Evolutionary conservation across 192 early-diverging fungal species (phyloP).

Genomic region (Coemansia sp.): DNA sequence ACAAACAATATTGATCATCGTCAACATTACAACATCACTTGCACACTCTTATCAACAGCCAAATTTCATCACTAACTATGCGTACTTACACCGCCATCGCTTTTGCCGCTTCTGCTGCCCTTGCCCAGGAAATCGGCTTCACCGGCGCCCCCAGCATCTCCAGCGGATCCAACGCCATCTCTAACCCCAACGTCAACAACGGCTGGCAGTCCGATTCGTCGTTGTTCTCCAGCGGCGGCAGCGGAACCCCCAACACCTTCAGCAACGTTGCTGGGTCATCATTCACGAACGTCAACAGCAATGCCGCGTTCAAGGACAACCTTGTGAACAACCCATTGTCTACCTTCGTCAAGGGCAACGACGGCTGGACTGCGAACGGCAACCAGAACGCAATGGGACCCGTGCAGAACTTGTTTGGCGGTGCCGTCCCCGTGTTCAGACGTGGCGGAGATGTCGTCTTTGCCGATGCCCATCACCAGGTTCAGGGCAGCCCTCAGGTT

Average conservation of each 20-base stretch:
- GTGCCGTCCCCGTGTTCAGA: slow-evolving; percentile 14
- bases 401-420: slow-evolving; percentile 47
- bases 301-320: slow-evolving; percentile 50
- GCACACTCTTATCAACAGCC: neutral
- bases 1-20: neutral
- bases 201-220: slow-evolving; percentile 49
- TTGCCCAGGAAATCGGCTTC: slow-evolving; percentile 48
- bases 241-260: slow-evolving; percentile 29
- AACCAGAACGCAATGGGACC: slow-evolving; percentile 45
- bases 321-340: slow-evolving; percentile 49
- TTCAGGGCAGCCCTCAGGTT: slow-evolving; percentile 4
- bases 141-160: slow-evolving; percentile 33
- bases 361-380: slow-evolving; percentile 54
- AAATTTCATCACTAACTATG: slow-evolving; percentile 17
- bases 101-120: slow-evolving; percentile 27
- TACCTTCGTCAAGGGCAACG: slow-evolving; percentile 40
- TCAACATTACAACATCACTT: neutral
- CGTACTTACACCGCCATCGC: slow-evolving; percentile 39
- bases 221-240: slow-evolving; percentile 11
- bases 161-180: slow-evolving; percentile 41
- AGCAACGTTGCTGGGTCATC: slow-evolving; percentile 47
- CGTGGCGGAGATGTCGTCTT: slow-evolving; percentile 47
- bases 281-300: slow-evolving; percentile 47
- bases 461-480: slow-evolving; percentile 48
- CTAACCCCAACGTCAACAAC: slow-evolving; percentile 53